Conservation (phyloP, 2,329 filamentous ascomycete genomes). For the Hypoxylon sp. region DNA sequence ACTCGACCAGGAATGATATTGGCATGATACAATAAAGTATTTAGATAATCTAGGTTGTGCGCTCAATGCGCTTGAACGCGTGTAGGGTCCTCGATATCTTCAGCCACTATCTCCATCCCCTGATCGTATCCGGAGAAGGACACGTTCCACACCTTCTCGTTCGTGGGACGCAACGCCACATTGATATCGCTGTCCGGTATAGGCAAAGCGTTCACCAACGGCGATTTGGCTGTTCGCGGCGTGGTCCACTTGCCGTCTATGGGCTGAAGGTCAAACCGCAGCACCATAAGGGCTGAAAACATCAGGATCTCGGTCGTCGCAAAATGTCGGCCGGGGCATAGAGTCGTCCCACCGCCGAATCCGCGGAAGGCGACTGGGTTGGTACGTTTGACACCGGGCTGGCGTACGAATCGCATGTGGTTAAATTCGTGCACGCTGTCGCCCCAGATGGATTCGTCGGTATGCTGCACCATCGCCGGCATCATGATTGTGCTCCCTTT, state of each 20-base stretch:
- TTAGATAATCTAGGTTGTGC: too few species aligned
- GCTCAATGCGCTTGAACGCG: not conserved
- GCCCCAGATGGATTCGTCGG: slow-evolving; percentile 18
- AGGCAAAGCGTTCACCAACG: slow-evolving; percentile 1
- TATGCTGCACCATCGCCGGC: slow-evolving; percentile 26
- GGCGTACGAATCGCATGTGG: slow-evolving; percentile 11
- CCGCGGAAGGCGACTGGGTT: slow-evolving; percentile 28
- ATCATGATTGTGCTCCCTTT: slow-evolving; percentile 34
- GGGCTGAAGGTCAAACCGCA: slow-evolving; percentile 25
- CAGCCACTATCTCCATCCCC: slow-evolving; percentile 12
- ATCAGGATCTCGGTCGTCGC: slow-evolving; percentile 28
- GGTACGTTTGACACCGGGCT: slow-evolving; percentile 7
- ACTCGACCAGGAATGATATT: too few species aligned
- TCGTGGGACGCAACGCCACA: slow-evolving; percentile 1
- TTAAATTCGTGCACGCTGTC: slow-evolving; percentile 5
- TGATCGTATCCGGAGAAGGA: slow-evolving; percentile 9
- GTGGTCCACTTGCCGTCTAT: slow-evolving; percentile 10
- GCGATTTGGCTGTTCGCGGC: slow-evolving; percentile 8
- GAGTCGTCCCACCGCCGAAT: slow-evolving; percentile 28
- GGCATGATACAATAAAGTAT: too few species aligned
- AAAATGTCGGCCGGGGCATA: slow-evolving; percentile 31
- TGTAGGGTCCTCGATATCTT: not conserved
- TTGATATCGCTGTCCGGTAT: slow-evolving; percentile 11
- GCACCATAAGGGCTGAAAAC: slow-evolving; percentile 22
- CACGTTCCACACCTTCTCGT: slow-evolving; percentile 7